These are phyloP conservation scores for Nannochloris sp. DNA, from an alignment of 139 green algal genomes.

Conservation along the genomic window DNA sequence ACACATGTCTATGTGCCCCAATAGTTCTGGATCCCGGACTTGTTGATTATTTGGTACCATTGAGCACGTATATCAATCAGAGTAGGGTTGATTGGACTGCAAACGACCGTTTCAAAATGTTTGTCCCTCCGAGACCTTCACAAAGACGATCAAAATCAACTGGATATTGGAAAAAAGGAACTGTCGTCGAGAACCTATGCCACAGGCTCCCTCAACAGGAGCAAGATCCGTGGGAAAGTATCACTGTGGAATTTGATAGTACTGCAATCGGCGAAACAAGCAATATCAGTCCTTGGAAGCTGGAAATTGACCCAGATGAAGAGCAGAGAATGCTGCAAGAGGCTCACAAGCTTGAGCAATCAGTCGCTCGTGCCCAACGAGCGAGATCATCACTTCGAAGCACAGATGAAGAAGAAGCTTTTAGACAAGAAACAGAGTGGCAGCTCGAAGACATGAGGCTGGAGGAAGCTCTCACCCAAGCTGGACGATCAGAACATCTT, in stretches of 20 bases:
- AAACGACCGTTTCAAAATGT: constrained; percentile 67
- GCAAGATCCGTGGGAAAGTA: constrained; percentile 63
- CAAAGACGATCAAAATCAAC: constrained; percentile 29
- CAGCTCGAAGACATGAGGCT: constrained; percentile 4
- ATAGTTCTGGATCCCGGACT: constrained; percentile 56
- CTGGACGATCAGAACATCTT: constrained; percentile 17
- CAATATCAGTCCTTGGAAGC: constrained; percentile 68
- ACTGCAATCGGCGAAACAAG: constrained; percentile 10
- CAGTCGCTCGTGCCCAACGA: constrained; percentile 22
- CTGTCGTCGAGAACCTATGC: constrained; percentile 19
- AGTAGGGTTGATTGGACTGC: constrained; percentile 46
- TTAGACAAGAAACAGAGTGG: not conserved
- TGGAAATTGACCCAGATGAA: constrained; percentile 69
- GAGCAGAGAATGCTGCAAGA: constrained; percentile 35
- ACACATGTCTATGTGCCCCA: constrained; percentile 33
- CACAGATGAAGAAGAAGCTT: not conserved
- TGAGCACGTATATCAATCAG: constrained; percentile 36
- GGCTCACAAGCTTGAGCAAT: constrained; percentile 26
- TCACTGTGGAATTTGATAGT: constrained; percentile 60
- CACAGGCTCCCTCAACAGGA: not conserved
- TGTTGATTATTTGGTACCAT: constrained; percentile 61
- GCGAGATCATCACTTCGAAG: constrained; percentile 4
- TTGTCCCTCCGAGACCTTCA: constrained; percentile 52
- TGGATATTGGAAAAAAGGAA: constrained; percentile 63
- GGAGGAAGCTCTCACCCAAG: constrained; percentile 12